Evolutionary conservation across 805 yeast species (phyloP).

Genomic region (Brettanomyces bruxellensis): DNA sequence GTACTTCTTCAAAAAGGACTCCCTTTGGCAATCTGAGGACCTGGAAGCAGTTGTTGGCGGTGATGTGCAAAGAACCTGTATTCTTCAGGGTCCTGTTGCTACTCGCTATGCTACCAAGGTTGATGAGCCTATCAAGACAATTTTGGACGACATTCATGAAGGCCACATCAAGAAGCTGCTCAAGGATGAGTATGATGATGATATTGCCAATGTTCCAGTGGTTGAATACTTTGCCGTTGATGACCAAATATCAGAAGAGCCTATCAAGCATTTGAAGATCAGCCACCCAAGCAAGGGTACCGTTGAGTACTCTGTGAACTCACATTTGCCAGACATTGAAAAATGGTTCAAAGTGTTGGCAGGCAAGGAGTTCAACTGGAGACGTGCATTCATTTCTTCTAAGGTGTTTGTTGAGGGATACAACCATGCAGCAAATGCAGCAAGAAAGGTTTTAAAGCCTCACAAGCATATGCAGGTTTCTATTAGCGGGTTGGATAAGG

Average conservation of each 20-base stretch:
- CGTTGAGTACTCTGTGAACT: slow-evolving; percentile 30
- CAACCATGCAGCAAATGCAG: slow-evolving; percentile 71
- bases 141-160: slow-evolving; percentile 80
- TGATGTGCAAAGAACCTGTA: slow-evolving; percentile 98
- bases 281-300: slow-evolving; percentile 21
- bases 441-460: slow-evolving; percentile 75
- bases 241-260: slow-evolving; percentile 32
- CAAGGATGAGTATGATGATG: slow-evolving; percentile 61
- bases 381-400: slow-evolving; percentile 79
- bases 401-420: slow-evolving; percentile 78
- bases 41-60: slow-evolving; percentile 91
- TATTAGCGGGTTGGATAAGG: slow-evolving; percentile 42
- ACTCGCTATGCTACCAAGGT: slow-evolving; percentile 82
- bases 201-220: slow-evolving; percentile 66
- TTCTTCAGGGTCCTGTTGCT: slow-evolving; percentile 97
- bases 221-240: slow-evolving; percentile 85
- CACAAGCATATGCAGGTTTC: slow-evolving; percentile 49
- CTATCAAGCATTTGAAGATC: slow-evolving; percentile 29
- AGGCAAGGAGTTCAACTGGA: slow-evolving; percentile 75
- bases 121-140: slow-evolving; percentile 87
- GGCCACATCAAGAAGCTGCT: slow-evolving; percentile 74
- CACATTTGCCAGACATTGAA: slow-evolving; percentile 25
- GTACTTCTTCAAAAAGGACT: slow-evolving; percentile 95
- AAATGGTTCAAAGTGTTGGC: slow-evolving; percentile 79
- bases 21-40: slow-evolving; percentile 98